These are phyloP conservation scores for Mortierella sp. DNA, from an alignment of 371 early-diverging fungal genomes.

Conservation along the genomic window DNA sequence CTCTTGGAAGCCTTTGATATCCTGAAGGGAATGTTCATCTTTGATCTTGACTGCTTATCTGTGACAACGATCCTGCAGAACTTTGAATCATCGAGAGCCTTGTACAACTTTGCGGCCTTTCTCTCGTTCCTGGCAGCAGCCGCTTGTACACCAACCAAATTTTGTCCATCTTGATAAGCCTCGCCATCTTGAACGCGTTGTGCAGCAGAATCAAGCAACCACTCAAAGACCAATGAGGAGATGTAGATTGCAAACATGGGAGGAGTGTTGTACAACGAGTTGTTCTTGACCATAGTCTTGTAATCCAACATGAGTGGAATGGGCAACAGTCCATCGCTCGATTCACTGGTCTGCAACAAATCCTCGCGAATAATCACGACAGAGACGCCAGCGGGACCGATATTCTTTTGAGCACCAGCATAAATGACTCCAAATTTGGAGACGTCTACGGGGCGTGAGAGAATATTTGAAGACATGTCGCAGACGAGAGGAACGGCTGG, in stretches of 20 bases:
- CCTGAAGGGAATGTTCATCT: conserved; percentile 94
- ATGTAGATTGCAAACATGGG: conserved; percentile 96
- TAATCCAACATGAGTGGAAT: conserved; percentile 92
- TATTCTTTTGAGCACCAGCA: conserved; percentile 98
- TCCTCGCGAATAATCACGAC: conserved; percentile 93
- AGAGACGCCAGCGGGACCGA: conserved; percentile 96
- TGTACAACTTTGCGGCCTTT: conserved; percentile 82
- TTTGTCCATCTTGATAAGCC: conserved; percentile 24
- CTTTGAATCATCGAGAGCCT: conserved; percentile 72
- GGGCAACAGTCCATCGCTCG: conserved; percentile 58
- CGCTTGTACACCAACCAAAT: conserved; percentile 81
- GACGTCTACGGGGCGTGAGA: conserved; percentile 89
- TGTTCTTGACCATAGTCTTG: conserved; percentile 81
- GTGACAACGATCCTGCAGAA: conserved; percentile 80
- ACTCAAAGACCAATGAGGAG: conserved; percentile 88
- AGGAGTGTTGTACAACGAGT: conserved; percentile 97
- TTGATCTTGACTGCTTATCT: conserved; percentile 70
- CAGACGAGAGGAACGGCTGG: conserved; percentile 87
- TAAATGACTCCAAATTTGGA: conserved; percentile 88
- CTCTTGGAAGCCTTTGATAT: conserved; percentile 61
- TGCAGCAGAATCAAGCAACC: conserved; percentile 61
- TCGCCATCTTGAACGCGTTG: conserved; percentile 47
- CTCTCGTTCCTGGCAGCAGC: conserved; percentile 72
- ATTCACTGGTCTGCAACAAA: conserved; percentile 70
- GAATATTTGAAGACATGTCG: conserved; percentile 96